phyloP scores from a whole-genome alignment of 345 rosid genomes.

The Hibiscus tridactylites region DNA sequence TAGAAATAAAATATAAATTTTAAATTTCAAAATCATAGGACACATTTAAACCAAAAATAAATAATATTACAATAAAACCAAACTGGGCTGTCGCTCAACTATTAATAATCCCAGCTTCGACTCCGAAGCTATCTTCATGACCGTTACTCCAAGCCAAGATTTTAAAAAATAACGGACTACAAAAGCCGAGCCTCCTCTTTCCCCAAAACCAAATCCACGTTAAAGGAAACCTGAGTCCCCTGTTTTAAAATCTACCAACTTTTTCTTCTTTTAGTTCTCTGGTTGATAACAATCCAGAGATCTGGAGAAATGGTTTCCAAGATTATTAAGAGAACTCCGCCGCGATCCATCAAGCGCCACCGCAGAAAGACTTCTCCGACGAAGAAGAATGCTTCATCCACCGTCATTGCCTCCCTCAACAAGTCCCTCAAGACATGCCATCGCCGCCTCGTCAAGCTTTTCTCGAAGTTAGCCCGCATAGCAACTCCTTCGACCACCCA shows the following conservation, averaged over 20 bases:
- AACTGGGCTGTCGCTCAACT: too few species aligned
- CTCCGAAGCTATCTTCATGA: slow-evolving; percentile 43
- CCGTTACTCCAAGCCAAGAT: slow-evolving; percentile 66
- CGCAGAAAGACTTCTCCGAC: slow-evolving; percentile 28
- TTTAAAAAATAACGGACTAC: slow-evolving; percentile 24
- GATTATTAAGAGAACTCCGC: slow-evolving; percentile 35
- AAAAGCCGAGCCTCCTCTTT: neutral
- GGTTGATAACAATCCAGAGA: neutral
- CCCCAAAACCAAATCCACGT: neutral
- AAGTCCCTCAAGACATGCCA: slow-evolving; percentile 48
- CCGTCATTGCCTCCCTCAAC: slow-evolving; percentile 51
- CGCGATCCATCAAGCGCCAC: slow-evolving; percentile 34
- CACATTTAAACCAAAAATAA: too few species aligned
- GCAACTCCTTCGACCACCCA: slow-evolving; percentile 25
- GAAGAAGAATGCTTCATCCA: slow-evolving; percentile 23
- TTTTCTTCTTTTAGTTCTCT: neutral
- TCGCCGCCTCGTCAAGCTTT: slow-evolving; percentile 52
- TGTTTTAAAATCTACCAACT: slow-evolving; percentile 1
- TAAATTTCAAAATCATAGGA: too few species aligned
- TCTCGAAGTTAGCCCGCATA: slow-evolving; percentile 43
- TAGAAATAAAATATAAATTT: too few species aligned
- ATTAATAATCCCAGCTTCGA: slow-evolving; percentile 22
- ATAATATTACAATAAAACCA: too few species aligned
- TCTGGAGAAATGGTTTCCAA: slow-evolving; percentile 49
- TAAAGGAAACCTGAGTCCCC: neutral